These are phyloP conservation scores for Candida sojae DNA, from an alignment of 1,139 yeast species.

Conservation along the genomic window DNA sequence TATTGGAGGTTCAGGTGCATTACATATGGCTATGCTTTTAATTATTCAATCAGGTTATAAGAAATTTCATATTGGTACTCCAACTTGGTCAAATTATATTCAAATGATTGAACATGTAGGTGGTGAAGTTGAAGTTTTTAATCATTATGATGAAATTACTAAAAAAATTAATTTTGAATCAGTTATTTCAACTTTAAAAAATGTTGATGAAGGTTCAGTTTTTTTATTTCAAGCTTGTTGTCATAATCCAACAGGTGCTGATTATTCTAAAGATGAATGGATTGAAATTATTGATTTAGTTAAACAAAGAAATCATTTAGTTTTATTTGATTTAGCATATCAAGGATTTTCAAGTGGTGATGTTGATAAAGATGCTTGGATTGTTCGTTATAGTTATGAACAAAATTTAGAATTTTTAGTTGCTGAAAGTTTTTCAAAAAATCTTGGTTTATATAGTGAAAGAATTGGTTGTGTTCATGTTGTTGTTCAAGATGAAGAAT, in stretches of 20 bases:
- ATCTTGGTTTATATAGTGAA: constrained; percentile 49
- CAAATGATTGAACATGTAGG: constrained; percentile 38
- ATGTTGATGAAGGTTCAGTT: constrained; percentile 32
- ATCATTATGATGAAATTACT: constrained; percentile 32
- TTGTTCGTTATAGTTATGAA: constrained; percentile 25
- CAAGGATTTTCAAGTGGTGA: constrained; percentile 82
- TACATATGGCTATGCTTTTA: constrained; percentile 39
- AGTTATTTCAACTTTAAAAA: constrained; percentile 26
- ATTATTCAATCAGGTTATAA: constrained; percentile 29
- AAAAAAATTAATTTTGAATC: constrained; percentile 33
- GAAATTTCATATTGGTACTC: constrained; percentile 38
- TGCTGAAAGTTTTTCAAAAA: constrained; percentile 48
- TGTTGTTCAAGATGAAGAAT: constrained; percentile 26
- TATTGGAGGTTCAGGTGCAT: constrained; percentile 47
- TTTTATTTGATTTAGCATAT: constrained; percentile 89
- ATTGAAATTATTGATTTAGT: constrained; percentile 62
- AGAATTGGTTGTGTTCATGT: constrained; percentile 46
- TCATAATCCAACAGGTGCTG: constrained; percentile 96
- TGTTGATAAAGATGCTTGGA: constrained; percentile 32
- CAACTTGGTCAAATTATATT: constrained; percentile 44
- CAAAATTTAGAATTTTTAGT: constrained; percentile 30
- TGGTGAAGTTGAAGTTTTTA: constrained; percentile 26
- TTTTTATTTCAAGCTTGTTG: constrained; percentile 87
- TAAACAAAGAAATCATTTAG: constrained; percentile 57
- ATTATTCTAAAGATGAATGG: constrained; percentile 84